These are phyloP conservation scores for Mortierella sp. DNA, from an alignment of 371 early-diverging fungal species.

Conservation along the genomic window DNA sequence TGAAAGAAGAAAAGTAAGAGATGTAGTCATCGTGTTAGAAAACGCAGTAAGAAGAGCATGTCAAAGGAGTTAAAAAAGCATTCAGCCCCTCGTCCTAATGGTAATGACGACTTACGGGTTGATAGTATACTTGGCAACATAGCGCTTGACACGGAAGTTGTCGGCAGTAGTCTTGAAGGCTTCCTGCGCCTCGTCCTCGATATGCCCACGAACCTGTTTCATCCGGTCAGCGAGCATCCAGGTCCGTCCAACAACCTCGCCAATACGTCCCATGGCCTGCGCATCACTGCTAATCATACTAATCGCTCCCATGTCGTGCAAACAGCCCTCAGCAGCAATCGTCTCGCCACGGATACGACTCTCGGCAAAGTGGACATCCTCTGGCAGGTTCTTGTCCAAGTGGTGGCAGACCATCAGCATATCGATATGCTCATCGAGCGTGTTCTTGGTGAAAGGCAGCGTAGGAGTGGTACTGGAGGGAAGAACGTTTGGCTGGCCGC, in stretches of 20 bases:
- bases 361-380: constrained; percentile 97
- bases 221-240: constrained; percentile 97
- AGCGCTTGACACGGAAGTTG: constrained; percentile 85
- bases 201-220: constrained; percentile 84
- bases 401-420: constrained; percentile 99
- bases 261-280: constrained; percentile 96
- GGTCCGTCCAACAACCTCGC: constrained; percentile 90
- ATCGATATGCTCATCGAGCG: constrained; percentile 96
- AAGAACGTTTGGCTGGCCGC: constrained; percentile 86
- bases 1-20: constrained; percentile 23
- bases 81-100: background rate
- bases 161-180: constrained; percentile 70
- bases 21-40: background rate
- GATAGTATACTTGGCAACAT: constrained; percentile 96
- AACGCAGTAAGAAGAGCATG: background rate
- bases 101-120: constrained; percentile 75
- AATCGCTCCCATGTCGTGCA: constrained; percentile 95
- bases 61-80: background rate
- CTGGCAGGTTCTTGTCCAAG: constrained; percentile 89
- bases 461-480: constrained; percentile 96
- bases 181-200: constrained; percentile 59
- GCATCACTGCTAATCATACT: constrained; percentile 92
- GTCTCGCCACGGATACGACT: constrained; percentile 95
- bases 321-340: constrained; percentile 93
- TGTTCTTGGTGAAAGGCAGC: constrained; percentile 91